Evolutionary conservation across 2,329 filamentous ascomycete species (phyloP).

Genomic region (Trichoderma oligosporum): DNA sequence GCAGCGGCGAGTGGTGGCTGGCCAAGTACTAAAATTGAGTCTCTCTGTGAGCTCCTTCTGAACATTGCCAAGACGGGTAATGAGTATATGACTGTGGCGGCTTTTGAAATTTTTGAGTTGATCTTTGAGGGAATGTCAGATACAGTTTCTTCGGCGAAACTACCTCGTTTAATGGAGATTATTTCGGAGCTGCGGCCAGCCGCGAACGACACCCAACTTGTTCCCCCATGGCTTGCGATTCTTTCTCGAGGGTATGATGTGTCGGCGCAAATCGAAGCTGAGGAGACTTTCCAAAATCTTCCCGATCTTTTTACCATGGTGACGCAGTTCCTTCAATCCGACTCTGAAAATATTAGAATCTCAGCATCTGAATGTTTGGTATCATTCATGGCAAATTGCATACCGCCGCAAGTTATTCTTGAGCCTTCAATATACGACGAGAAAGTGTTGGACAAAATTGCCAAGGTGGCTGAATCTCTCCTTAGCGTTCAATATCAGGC

Average conservation of each 20-base stretch:
- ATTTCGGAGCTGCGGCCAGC: conserved; percentile 89
- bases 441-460: conserved; percentile 78
- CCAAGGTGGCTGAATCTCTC: conserved; percentile 67
- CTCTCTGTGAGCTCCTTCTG: conserved; percentile 82
- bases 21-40: conserved; percentile 94
- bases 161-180: conserved; percentile 83
- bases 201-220: conserved; percentile 87
- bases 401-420: conserved; percentile 76
- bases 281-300: conserved; percentile 87
- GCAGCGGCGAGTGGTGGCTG: conserved; percentile 85
- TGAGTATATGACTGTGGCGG: conserved; percentile 92
- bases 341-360: conserved; percentile 87
- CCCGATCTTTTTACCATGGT: conserved; percentile 81
- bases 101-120: conserved; percentile 96
- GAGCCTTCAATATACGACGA: conserved; percentile 92
- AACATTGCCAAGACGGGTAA: conserved; percentile 86
- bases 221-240: conserved; percentile 95
- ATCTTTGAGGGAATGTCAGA: conserved; percentile 91
- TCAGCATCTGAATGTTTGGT: conserved; percentile 94
- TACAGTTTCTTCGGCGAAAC: conserved; percentile 81
- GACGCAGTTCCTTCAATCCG: conserved; percentile 75
- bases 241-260: conserved; percentile 93
- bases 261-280: conserved; percentile 78
- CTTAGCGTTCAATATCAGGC: conserved; percentile 88
- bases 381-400: conserved; percentile 85